Evolutionary conservation across 805 yeast species (phyloP).

Genomic region (Schizosaccharomyces cryophilus): DNA sequence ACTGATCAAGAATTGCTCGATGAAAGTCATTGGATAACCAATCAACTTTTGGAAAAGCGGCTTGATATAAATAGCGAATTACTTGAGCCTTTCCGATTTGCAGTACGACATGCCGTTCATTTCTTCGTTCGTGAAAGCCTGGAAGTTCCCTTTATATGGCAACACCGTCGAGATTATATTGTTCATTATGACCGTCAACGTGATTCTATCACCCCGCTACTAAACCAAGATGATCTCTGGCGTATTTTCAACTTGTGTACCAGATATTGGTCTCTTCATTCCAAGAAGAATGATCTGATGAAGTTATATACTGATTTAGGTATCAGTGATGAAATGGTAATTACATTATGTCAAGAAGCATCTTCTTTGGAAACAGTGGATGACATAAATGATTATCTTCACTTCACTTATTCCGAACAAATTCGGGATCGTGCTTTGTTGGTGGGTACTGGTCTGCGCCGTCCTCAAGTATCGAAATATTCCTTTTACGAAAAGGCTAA

Average conservation of each 20-base stretch:
- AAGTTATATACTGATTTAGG: constrained; percentile 29
- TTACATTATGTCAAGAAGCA: constrained; percentile 31
- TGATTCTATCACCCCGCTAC: constrained; percentile 7
- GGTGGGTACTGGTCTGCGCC: constrained; percentile 3
- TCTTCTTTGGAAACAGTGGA: constrained; percentile 55
- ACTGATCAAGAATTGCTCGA: constrained; percentile 16
- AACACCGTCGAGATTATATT: constrained; percentile 77
- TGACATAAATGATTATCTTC: constrained; percentile 63
- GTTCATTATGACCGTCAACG: constrained; percentile 16
- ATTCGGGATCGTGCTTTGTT: constrained; percentile 11
- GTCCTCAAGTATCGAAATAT: constrained; percentile 17
- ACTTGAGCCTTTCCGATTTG: constrained; percentile 29
- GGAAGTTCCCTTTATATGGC: constrained; percentile 90
- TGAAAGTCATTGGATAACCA: constrained; percentile 63
- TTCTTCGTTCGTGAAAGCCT: constrained; percentile 52
- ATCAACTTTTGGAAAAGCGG: constrained; percentile 1
- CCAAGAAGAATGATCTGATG: constrained; percentile 41
- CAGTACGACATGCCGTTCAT: constrained; percentile 47
- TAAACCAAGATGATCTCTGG: constrained; percentile 72
- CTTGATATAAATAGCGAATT: constrained; percentile 10
- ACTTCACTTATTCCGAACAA: constrained; percentile 41
- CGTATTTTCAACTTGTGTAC: constrained; percentile 63
- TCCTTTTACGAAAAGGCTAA: constrained; percentile 25
- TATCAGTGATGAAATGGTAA: constrained; percentile 32
- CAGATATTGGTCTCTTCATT: constrained; percentile 64